phyloP scores from a whole-genome alignment of 1,284 basidiomycete genomes.

The Ceratobasidium sp. region DNA sequence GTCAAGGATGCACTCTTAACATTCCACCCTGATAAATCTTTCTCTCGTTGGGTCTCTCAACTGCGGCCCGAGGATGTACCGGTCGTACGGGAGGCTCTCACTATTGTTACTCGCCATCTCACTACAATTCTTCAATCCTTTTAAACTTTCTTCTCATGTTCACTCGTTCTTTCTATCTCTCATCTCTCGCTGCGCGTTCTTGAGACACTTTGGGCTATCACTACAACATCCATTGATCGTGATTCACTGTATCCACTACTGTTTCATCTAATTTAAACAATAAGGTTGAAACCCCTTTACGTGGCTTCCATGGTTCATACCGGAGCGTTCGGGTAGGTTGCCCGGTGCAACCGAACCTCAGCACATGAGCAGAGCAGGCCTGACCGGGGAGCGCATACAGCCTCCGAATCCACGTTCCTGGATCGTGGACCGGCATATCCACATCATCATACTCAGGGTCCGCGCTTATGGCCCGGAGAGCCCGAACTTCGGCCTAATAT shows the following conservation, averaged over 20 bases:
- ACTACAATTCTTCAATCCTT: slow-evolving; percentile 36
- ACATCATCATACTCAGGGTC: slow-evolving; percentile 3
- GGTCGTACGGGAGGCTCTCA: slow-evolving; percentile 10
- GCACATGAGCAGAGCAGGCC: neutral
- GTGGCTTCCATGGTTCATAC: neutral
- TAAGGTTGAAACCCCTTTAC: neutral
- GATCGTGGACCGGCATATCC: slow-evolving; percentile 4
- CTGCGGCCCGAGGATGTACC: slow-evolving; percentile 23
- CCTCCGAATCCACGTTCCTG: slow-evolving; percentile 12
- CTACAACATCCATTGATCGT: slow-evolving; percentile 32
- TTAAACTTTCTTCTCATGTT: neutral
- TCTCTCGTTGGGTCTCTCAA: slow-evolving; percentile 33
- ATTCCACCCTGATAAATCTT: slow-evolving; percentile 41
- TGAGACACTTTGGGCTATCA: slow-evolving; percentile 13
- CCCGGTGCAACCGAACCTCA: neutral
- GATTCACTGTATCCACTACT: slow-evolving; percentile 42
- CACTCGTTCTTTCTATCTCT: neutral
- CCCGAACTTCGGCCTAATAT: neutral
- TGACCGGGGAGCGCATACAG: slow-evolving; percentile 18
- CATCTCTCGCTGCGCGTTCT: slow-evolving; percentile 14
- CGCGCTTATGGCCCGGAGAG: neutral
- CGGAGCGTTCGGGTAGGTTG: neutral
- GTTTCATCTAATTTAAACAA: slow-evolving; percentile 6
- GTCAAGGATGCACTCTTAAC: slow-evolving; percentile 43
- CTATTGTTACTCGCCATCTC: slow-evolving; percentile 33